These are phyloP conservation scores for Rhododendron henanense DNA, from an alignment of 148 eudicot species.

Conservation along the genomic window DNA sequence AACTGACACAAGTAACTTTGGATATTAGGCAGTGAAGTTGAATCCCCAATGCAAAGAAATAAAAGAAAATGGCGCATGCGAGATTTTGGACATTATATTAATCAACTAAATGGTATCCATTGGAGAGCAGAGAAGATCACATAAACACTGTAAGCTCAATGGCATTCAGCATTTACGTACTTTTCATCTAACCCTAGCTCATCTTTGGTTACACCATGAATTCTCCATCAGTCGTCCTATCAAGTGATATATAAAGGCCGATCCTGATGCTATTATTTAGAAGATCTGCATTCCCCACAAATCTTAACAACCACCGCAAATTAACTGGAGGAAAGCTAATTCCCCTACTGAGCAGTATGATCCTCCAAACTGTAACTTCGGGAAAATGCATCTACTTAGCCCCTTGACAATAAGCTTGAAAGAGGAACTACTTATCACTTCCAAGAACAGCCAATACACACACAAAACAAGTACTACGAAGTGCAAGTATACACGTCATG, in stretches of 20 bases:
- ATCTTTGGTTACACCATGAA: neutral
- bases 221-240: neutral
- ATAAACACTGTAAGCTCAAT: neutral
- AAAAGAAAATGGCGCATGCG: neutral
- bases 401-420: neutral
- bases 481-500: neutral
- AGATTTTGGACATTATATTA: neutral
- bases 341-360: neutral
- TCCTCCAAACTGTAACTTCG: neutral
- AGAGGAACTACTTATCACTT: neutral
- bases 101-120: slow-evolving; percentile 2
- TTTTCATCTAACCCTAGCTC: slow-evolving; percentile 1
- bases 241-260: neutral
- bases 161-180: neutral
- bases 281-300: neutral
- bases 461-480: neutral
- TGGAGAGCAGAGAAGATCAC: too few species aligned
- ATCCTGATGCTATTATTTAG: neutral
- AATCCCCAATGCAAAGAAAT: neutral
- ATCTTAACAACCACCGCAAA: neutral
- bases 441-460: neutral
- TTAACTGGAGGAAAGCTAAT: neutral
- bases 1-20: neutral
- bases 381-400: neutral
- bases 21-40: neutral